Evolutionary conservation across 768 basidiomycete species (phyloP), one percentile per base, ranked within the genome.

Genomic region (Coprinopsis marcescibilis): DNA sequence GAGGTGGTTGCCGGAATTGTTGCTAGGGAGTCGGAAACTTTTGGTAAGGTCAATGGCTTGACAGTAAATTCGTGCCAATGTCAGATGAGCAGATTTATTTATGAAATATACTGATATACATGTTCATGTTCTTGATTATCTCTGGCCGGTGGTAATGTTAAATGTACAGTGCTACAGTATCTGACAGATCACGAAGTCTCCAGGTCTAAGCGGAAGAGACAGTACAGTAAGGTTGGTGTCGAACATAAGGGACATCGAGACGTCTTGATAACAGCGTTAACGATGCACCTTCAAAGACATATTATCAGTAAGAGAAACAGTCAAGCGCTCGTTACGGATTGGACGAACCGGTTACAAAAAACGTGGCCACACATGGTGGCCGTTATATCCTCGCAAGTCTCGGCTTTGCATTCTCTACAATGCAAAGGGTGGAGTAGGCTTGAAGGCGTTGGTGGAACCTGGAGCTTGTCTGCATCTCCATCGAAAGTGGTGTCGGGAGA

Each of bases 321-420:
- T n/a, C 5, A 26, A 33, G 12, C 4, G 15, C 17, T 21, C 15
- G 21, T 21, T 35, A 15, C 32, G 19, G 21, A 26, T 30, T 34
- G 17, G 3, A 65, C 73, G 19, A 47, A 80, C 80, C 66, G 48
- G 45, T 76, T 69, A 53, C 81, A 83, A 52, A 83, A 83, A 14
- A 83, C 54, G 51, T 83, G 81, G 2, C 81, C 81, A 53, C 81
- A 83, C 60, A 78, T 74, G 3, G 76, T 80, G 17, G 73, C 79
- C 2, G 76, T 80, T 36, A 73, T 69, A 48, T 79, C 70, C 27
- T 71, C 67, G 43, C 76, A 77, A 1, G 71, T 68, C 43, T 80
- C 70, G 20, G 62, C 57, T 4, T 65, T 61, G 52, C 79, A 81
- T 1, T 69, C 59, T 21, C 81, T 70, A 46, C 77, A 81, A 38